Evolutionary conservation across 108 stramenopile species (phyloP).

Genomic region (Thalassiosira profunda): DNA sequence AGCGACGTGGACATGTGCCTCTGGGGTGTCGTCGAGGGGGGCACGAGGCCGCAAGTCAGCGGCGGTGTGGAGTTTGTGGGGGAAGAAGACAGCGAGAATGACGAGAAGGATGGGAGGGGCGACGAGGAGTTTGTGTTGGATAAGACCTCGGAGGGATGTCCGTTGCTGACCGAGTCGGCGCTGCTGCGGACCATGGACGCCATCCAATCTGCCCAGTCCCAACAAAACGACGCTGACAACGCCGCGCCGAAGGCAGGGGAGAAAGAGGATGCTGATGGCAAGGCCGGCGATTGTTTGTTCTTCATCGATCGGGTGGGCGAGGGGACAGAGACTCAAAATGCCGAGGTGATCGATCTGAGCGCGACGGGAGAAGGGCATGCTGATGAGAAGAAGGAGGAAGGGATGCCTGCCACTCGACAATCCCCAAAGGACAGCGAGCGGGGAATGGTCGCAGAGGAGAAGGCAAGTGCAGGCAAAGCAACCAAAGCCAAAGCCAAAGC

Average conservation of each 20-base stretch:
- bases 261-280: neutral
- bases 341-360: neutral
- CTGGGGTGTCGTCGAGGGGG: slow-evolving; percentile 70
- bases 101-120: slow-evolving; percentile 1
- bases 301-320: slow-evolving; percentile 72
- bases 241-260: neutral
- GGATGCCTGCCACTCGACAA: neutral
- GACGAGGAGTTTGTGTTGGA: slow-evolving; percentile 2
- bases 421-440: neutral
- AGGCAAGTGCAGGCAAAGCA: too few species aligned
- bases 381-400: slow-evolving; percentile 10
- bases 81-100: slow-evolving; percentile 15
- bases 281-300: slow-evolving; percentile 55
- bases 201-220: slow-evolving; percentile 17
- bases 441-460: too few species aligned
- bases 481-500: neutral
- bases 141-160: slow-evolving; percentile 1
- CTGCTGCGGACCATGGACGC: slow-evolving; percentile 52
- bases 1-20: slow-evolving; percentile 83
- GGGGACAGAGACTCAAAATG: neutral
- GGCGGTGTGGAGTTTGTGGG: slow-evolving; percentile 42
- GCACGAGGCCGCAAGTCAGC: slow-evolving; percentile 12
- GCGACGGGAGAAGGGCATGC: slow-evolving; percentile 7
- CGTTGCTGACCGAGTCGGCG: slow-evolving; percentile 46
- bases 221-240: neutral